A percentile compares a stretch with the other conserved stretches of the same genome.
Evolutionary conservation across 805 yeast species (phyloP).

Genomic region (Saturnispora ahearnii): DNA sequence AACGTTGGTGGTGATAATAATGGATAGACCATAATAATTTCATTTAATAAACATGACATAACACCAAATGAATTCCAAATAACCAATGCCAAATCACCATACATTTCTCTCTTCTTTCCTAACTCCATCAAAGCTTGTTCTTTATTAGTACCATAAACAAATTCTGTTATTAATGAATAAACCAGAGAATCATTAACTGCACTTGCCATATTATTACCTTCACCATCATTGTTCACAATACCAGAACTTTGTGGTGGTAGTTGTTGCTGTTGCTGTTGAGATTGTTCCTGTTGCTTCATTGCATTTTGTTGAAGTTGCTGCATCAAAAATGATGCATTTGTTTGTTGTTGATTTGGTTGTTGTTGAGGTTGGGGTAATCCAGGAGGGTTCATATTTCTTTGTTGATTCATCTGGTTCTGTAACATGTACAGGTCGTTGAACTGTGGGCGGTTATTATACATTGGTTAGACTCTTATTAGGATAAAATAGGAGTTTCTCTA

Average conservation of each 20-base stretch:
- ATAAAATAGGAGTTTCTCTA: neutral
- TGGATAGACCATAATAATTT: conserved; percentile 85
- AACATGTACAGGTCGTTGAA: conserved; percentile 12
- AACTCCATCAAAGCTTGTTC: conserved; percentile 88
- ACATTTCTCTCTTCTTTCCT: conserved; percentile 90
- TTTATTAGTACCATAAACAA: conserved; percentile 82
- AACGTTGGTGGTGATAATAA: conserved; percentile 77
- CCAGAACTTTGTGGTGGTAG: conserved; percentile 4
- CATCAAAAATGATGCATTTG: conserved; percentile 17
- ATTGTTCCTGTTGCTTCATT: conserved; percentile 5
- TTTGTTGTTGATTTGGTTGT: neutral
- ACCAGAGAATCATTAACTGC: conserved; percentile 73
- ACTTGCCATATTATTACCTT: conserved; percentile 13
- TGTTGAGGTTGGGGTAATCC: conserved; percentile 10
- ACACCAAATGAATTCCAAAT: conserved; percentile 96
- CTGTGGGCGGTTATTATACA: conserved; percentile 8
- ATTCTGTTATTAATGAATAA: conserved; percentile 81
- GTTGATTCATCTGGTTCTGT: conserved; percentile 16
- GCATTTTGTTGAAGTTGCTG: conserved; percentile 19
- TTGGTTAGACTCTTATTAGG: neutral
- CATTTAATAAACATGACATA: conserved; percentile 84
- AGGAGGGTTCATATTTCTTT: conserved; percentile 8
- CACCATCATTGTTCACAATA: neutral
- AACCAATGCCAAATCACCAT: conserved; percentile 86
- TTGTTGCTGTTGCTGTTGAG: neutral